Conservation (phyloP, 148 eudicot species). For the Talinum fruticosum region DNA sequence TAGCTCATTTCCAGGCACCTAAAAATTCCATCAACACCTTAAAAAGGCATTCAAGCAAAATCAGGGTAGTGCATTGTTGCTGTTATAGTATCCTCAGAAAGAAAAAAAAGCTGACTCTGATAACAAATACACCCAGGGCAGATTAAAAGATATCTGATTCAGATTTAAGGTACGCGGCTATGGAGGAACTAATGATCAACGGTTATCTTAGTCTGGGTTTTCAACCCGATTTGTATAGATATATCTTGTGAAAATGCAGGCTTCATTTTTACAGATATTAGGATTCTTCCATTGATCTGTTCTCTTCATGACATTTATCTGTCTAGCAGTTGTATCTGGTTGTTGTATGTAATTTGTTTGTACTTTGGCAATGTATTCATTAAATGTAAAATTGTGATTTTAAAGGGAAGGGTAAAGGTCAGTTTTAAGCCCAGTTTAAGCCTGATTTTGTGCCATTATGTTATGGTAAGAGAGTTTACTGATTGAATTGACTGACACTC, state of each 20-base stretch:
- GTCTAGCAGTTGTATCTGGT: background rate
- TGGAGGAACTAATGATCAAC: background rate
- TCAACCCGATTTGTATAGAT: slow-evolving; percentile 8
- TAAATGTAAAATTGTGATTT: background rate
- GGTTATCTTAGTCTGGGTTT: background rate
- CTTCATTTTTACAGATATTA: background rate
- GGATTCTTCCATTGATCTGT: slow-evolving; percentile 4
- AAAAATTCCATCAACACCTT: slow-evolving; percentile 8
- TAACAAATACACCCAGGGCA: background rate
- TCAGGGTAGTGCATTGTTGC: slow-evolving; percentile 6
- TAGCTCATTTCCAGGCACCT: slow-evolving; percentile 64
- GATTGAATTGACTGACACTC: too few species aligned
- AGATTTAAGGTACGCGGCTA: background rate
- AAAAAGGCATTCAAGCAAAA: slow-evolving; percentile 5
- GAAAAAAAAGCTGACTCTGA: slow-evolving; percentile 4
- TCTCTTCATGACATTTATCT: background rate
- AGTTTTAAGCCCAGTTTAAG: too few species aligned
- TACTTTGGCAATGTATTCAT: background rate
- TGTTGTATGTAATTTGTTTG: background rate
- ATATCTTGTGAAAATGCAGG: slow-evolving; percentile 9
- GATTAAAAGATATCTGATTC: background rate
- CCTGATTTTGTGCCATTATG: too few species aligned
- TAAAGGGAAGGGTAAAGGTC: background rate
- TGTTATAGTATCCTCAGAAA: background rate
- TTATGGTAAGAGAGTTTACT: too few species aligned